Percentiles rank a stretch among this genome's conserved stretches.
Conservation (phyloP, 2,329 filamentous ascomycete genomes). For the Herpotrichia juniperi region DNA sequence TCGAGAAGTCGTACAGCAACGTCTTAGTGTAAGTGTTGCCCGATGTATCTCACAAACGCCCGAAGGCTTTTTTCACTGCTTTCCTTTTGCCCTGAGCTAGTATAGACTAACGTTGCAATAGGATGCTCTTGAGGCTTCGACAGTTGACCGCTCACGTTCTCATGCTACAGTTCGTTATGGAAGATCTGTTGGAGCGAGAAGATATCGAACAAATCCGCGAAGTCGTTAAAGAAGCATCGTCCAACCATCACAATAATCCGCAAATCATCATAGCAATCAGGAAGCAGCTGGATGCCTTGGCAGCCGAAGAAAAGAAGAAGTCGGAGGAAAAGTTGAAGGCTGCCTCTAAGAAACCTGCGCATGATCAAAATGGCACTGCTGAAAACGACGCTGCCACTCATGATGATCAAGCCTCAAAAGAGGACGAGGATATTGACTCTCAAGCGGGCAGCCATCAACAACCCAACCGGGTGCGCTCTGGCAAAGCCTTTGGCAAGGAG, state of each 20-base stretch:
- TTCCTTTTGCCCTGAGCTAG: not conserved
- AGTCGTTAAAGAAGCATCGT: constrained; percentile 30
- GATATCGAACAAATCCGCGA: constrained; percentile 53
- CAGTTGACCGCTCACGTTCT: constrained; percentile 59
- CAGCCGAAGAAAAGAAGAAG: constrained; percentile 15
- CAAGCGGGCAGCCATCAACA: constrained; percentile 7
- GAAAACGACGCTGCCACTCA: too few species aligned
- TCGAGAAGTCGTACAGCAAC: constrained; percentile 46
- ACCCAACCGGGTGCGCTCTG: constrained; percentile 10
- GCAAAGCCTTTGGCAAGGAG: constrained; percentile 44
- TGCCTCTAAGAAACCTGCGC: too few species aligned
- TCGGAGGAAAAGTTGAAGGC: not conserved
- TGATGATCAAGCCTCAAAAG: constrained; percentile 1
- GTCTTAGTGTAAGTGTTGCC: constrained; percentile 44
- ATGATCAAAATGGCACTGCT: too few species aligned
- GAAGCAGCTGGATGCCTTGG: constrained; percentile 35
- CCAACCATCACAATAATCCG: constrained; percentile 13
- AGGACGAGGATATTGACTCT: too few species aligned
- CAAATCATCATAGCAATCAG: constrained; percentile 31
- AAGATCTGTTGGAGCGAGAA: constrained; percentile 51
- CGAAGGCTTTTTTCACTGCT: not conserved
- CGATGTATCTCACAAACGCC: too few species aligned
- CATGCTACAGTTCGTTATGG: constrained; percentile 53
- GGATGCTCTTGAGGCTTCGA: constrained; percentile 57
- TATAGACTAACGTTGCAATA: not conserved